Percentiles rank a stretch among this genome's conserved stretches.
Conservation (phyloP, 2,329 filamentous ascomycete genomes). For the Hymenoscyphus fraxineus region DNA sequence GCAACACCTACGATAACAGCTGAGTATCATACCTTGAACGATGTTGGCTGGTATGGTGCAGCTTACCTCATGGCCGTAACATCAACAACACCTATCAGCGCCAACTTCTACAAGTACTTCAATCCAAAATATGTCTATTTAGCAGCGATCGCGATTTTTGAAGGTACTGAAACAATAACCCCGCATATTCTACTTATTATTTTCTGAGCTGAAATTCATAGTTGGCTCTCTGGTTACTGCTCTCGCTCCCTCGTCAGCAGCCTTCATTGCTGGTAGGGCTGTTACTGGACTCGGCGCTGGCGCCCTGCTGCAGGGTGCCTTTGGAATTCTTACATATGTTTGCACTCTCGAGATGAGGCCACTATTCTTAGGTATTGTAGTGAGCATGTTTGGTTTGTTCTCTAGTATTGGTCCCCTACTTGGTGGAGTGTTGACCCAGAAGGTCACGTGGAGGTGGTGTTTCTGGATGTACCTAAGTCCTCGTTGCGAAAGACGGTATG, state of each 20-base stretch:
- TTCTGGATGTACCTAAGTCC: slow-evolving; percentile 35
- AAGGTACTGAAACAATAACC: not conserved
- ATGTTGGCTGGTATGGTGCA: slow-evolving; percentile 42
- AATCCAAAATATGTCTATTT: slow-evolving; percentile 26
- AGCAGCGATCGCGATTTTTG: slow-evolving; percentile 15
- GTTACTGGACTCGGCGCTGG: slow-evolving; percentile 48
- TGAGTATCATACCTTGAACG: slow-evolving; percentile 46
- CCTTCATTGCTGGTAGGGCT: slow-evolving; percentile 45
- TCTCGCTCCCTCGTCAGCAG: slow-evolving; percentile 40
- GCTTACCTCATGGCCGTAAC: slow-evolving; percentile 40
- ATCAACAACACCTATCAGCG: slow-evolving; percentile 14
- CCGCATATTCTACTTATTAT: not conserved
- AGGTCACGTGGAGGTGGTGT: slow-evolving; percentile 37
- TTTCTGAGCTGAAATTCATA: slow-evolving; percentile 5
- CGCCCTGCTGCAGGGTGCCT: slow-evolving; percentile 46
- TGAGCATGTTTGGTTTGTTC: slow-evolving; percentile 10
- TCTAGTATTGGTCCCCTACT: slow-evolving; percentile 49
- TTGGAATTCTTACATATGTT: slow-evolving; percentile 47
- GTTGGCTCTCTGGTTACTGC: slow-evolving; percentile 46
- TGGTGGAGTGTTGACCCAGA: slow-evolving; percentile 58
- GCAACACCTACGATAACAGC: slow-evolving; percentile 52
- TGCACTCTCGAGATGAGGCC: slow-evolving; percentile 24
- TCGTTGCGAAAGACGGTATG: slow-evolving; percentile 14
- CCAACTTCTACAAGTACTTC: slow-evolving; percentile 25
- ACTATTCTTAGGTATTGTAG: slow-evolving; percentile 12